Conservation (phyloP, 306 rosid species). For the Spatholobus suberectus region DNA sequence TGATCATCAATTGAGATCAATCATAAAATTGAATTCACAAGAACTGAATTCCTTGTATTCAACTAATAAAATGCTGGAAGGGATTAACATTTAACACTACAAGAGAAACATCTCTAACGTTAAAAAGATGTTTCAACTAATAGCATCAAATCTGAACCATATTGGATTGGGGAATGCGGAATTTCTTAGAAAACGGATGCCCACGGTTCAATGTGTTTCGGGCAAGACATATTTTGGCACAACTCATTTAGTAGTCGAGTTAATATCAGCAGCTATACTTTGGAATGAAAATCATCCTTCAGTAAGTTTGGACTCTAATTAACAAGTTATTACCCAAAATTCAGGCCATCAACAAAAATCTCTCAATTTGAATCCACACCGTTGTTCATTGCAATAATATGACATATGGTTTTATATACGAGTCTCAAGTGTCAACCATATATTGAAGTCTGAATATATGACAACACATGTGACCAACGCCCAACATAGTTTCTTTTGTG, state of each 20-base stretch:
- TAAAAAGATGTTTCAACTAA: neutral
- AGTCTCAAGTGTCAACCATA: too few species aligned
- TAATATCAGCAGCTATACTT: neutral
- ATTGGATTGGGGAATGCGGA: neutral
- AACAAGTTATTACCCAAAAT: neutral
- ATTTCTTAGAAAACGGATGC: neutral
- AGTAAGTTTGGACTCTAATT: neutral
- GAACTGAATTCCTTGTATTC: neutral
- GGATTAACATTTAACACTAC: neutral
- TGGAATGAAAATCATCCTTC: neutral
- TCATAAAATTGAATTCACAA: neutral
- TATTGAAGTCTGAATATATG: too few species aligned
- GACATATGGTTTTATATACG: too few species aligned
- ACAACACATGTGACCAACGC: neutral
- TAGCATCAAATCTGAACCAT: neutral
- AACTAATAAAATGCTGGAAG: neutral
- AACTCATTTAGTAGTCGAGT: neutral
- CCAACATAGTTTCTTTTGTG: neutral
- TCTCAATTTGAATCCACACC: neutral
- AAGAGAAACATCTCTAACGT: neutral
- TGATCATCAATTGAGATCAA: neutral
- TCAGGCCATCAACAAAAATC: slow-evolving; percentile 8
- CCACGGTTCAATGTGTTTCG: neutral
- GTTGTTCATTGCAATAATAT: too few species aligned
- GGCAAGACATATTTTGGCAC: neutral